phyloP scores from a whole-genome alignment of 2,329 filamentous ascomycete genomes.

The Coniochaeta hoffmannii region DNA sequence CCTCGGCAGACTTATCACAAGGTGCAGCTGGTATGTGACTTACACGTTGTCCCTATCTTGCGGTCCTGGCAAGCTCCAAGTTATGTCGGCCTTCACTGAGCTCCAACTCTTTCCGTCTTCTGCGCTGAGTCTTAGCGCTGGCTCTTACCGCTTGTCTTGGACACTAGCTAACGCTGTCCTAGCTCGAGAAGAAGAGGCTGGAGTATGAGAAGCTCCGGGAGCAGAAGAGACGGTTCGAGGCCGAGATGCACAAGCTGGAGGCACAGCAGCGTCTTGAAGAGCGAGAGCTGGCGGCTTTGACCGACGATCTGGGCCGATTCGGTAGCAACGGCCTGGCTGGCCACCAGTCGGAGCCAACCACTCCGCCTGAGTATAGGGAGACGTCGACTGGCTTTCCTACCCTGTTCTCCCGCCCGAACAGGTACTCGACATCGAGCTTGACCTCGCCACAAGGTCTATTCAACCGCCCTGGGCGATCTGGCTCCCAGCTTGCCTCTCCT shows the following conservation, averaged over 20 bases:
- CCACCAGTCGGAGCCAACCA: conserved; percentile 90
- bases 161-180: conserved; percentile 8
- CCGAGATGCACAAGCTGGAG: conserved; percentile 85
- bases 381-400: conserved; percentile 62
- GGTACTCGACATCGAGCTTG: conserved; percentile 84
- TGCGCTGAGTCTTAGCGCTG: background rate
- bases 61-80: background rate
- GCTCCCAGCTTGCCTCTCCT: conserved; percentile 74
- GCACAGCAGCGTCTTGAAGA: conserved; percentile 77
- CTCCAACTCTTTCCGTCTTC: background rate
- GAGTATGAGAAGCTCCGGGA: conserved; percentile 89
- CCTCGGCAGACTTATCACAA: conserved; percentile 54
- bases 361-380: conserved; percentile 87
- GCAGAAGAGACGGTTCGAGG: conserved; percentile 82
- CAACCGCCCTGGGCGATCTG: conserved; percentile 66
- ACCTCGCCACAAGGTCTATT: conserved; percentile 72
- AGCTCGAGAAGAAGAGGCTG: conserved; percentile 91
- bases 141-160: background rate
- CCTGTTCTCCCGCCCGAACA: conserved; percentile 75
- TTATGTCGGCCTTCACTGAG: background rate
- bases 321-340: conserved; percentile 47
- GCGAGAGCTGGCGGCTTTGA: conserved; percentile 76
- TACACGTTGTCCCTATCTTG: background rate
- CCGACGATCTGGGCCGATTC: conserved; percentile 63
- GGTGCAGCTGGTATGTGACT: conserved; percentile 64